Base-by-base conservation (phyloP, 78 protist genomes). In the Chrysochromulina parva region DNA sequence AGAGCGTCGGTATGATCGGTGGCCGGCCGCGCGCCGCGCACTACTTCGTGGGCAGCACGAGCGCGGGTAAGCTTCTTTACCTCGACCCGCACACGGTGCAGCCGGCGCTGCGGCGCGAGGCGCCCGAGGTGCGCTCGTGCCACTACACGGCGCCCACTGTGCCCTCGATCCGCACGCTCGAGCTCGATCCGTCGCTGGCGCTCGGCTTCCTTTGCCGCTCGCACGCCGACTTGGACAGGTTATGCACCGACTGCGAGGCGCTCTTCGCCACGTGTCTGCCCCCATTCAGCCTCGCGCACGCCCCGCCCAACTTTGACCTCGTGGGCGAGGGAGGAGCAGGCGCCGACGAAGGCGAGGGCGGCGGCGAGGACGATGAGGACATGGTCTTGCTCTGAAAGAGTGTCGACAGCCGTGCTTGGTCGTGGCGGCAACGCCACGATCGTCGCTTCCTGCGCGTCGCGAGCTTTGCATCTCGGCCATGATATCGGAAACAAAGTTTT, bases 141-240 rank as follows among this genome's bases (percentile, higher is more conserved):
- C 86, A 53, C 62, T 78, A 11, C 86, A 38, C 38, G 38, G 48
- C 16, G 19, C 16, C 50, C 28, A 14, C 7, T 19, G 26, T 69
- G 58, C 69, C 65, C 16, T 0, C 5, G 48, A 1, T 86, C 38
- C 76, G 20, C 19, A 13, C 67, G 7, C 47, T 0, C 28, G 86
- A 86, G 50, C 1, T 86, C 59, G 90, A 86, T 59, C 90, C 90
- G 59, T 71, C 86, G 16, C 57, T 86, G 47, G 57, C 90, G 47
- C 50, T 69, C 78, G 90, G 81, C 57, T 86, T 86, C 78, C 78
- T 86, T 19, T 65, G 71, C 76, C 5, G 20, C 26, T 5, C 17
- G 26, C 55, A 26, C n/a, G 47, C 13, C 47, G 59, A 52, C 4
- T 76, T 76, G 26, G 82, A 74, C 58, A 57, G 14, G 58, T 24